These are phyloP conservation scores for Ustilago vetiveriae DNA, from an alignment of 1,284 basidiomycete genomes.

Conservation along the genomic window DNA sequence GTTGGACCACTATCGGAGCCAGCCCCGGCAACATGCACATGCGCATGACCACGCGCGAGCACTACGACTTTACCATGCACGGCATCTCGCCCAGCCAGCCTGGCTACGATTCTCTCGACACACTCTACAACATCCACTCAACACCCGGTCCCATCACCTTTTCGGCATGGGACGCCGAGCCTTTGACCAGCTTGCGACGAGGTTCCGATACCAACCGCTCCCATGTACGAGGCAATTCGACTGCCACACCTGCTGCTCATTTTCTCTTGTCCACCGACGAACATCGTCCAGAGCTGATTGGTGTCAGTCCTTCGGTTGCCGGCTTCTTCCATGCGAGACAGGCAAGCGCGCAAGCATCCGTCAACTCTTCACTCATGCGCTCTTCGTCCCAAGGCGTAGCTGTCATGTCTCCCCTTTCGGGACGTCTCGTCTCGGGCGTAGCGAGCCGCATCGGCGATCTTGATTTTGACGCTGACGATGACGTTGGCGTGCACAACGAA, in stretches of 20 bases:
- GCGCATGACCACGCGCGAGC: constrained; percentile 57
- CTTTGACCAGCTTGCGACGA: constrained; percentile 32
- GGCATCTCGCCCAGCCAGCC: constrained; percentile 53
- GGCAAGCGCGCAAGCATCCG: constrained; percentile 30
- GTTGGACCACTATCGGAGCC: constrained; percentile 42
- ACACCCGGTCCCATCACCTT: constrained; percentile 49
- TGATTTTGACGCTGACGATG: constrained; percentile 48
- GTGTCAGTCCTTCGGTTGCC: constrained; percentile 47
- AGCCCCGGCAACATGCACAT: constrained; percentile 45
- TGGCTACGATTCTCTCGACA: constrained; percentile 36
- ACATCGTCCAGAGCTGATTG: constrained; percentile 38
- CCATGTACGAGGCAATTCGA: constrained; percentile 12
- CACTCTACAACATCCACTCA: constrained; percentile 42
- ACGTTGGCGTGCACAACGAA: constrained; percentile 26
- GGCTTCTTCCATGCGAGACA: constrained; percentile 42
- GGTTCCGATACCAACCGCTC: constrained; percentile 31
- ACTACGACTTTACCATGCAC: constrained; percentile 59
- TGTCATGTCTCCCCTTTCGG: constrained; percentile 48
- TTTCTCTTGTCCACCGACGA: constrained; percentile 35
- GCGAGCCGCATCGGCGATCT: constrained; percentile 43
- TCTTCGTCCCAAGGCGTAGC: constrained; percentile 35
- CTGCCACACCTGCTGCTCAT: constrained; percentile 30
- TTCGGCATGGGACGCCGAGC: constrained; percentile 44
- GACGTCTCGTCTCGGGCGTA: constrained; percentile 33
- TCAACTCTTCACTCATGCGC: constrained; percentile 39